phyloP scores from a whole-genome alignment of 371 early-diverging fungal genomes.

The Zychaea mexicana region DNA sequence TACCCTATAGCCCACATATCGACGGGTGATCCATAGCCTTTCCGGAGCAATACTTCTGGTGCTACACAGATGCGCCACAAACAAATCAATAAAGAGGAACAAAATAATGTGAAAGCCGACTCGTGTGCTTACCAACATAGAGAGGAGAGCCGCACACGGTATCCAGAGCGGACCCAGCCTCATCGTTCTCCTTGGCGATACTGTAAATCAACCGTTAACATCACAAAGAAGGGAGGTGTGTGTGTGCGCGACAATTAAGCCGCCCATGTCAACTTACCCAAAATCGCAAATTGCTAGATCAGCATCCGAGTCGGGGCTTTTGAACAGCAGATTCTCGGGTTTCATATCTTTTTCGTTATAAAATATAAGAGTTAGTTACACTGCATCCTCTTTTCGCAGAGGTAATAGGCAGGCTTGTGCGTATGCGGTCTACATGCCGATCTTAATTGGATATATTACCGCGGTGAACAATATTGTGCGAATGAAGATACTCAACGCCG shows the following conservation, averaged over 20 bases:
- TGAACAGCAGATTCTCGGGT: constrained; percentile 79
- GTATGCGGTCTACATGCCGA: not conserved
- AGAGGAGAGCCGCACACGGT: constrained; percentile 66
- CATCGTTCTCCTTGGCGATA: constrained; percentile 15
- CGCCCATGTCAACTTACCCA: constrained; percentile 42
- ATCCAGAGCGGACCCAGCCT: constrained; percentile 22
- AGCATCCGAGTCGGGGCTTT: constrained; percentile 58
- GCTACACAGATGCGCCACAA: constrained; percentile 41
- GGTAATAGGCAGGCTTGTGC: not conserved
- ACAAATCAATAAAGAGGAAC: not conserved
- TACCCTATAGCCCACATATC: constrained; percentile 53
- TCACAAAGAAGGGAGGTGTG: not conserved
- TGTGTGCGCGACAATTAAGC: not conserved
- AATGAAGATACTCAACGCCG: constrained; percentile 71
- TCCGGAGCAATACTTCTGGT: constrained; percentile 71
- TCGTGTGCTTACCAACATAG: constrained; percentile 43
- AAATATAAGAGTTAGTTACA: not conserved
- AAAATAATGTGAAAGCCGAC: not conserved
- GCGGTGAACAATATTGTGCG: constrained; percentile 66
- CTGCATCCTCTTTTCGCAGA: not conserved
- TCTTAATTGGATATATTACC: constrained; percentile 31
- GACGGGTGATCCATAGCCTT: constrained; percentile 15
- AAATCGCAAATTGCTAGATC: constrained; percentile 67
- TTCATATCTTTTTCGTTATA: constrained; percentile 61
- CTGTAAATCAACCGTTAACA: not conserved